Percentiles rank a stretch among this genome's conserved stretches.
These are phyloP conservation scores for Fragilariopsis cylindrus DNA, from an alignment of 108 stramenopile genomes.

Conservation along the genomic window DNA sequence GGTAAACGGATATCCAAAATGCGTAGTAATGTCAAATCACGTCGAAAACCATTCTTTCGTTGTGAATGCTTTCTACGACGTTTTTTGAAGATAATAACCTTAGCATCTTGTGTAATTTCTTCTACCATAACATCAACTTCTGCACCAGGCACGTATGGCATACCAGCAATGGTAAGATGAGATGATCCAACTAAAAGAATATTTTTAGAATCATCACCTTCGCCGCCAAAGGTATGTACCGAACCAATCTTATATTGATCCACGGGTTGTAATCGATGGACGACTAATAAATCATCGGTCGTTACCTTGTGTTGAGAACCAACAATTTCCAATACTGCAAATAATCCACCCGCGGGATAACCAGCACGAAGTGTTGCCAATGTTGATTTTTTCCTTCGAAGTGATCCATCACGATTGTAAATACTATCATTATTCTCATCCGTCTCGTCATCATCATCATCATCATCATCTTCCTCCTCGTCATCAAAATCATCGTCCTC, in stretches of 20 bases:
- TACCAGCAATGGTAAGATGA: constrained; percentile 74
- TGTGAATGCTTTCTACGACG: constrained; percentile 87
- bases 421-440: constrained; percentile 7
- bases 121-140: constrained; percentile 87
- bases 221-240: constrained; percentile 44
- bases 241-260: constrained; percentile 66
- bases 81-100: constrained; percentile 89
- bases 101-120: constrained; percentile 87
- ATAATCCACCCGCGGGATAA: constrained; percentile 72
- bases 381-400: constrained; percentile 58
- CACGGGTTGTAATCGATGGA: constrained; percentile 75
- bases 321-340: constrained; percentile 72
- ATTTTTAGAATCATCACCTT: constrained; percentile 35
- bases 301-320: constrained; percentile 89
- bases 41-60: constrained; percentile 79
- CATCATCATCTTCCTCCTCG: constrained; percentile 39
- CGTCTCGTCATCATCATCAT: constrained; percentile 43
- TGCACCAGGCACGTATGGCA: constrained; percentile 73
- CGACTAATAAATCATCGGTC: constrained; percentile 76
- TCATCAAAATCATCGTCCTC: constrained; percentile 36
- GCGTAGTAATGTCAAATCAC: constrained; percentile 81
- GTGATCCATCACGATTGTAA: constrained; percentile 64
- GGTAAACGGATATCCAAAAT: constrained; percentile 84
- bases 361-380: constrained; percentile 62
- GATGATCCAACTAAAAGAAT: constrained; percentile 71